These are phyloP conservation scores for Chrysophaeum taylorii DNA, from an alignment of 352 stramenopile genomes.

Conservation along the genomic window DNA sequence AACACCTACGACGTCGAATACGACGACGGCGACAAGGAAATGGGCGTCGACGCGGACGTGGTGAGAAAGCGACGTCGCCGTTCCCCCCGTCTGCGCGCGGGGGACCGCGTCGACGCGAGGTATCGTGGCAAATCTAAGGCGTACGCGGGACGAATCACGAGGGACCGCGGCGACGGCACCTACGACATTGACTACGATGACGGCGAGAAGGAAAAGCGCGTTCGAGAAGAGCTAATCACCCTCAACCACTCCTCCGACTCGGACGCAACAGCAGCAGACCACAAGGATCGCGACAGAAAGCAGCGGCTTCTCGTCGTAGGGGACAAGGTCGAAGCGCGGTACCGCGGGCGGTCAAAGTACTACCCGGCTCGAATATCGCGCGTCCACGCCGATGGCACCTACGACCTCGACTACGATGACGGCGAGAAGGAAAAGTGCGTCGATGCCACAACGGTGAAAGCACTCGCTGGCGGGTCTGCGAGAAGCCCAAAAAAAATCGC, in stretches of 20 bases:
- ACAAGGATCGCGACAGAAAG: neutral
- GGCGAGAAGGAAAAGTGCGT: conserved; percentile 39
- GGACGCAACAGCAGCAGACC: too few relatives aligned
- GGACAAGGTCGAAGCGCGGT: conserved; percentile 51
- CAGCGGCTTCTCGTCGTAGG: conserved; percentile 15
- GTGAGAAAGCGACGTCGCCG: too few relatives aligned
- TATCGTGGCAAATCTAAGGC: too few relatives aligned
- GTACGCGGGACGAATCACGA: too few relatives aligned
- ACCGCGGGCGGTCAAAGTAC: conserved; percentile 51
- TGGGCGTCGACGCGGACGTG: conserved; percentile 20
- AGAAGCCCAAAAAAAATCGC: too few relatives aligned
- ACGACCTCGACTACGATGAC: conserved; percentile 47
- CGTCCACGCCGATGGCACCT: conserved; percentile 38
- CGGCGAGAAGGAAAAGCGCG: conserved; percentile 42
- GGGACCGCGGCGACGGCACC: too few relatives aligned
- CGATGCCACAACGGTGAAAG: too few relatives aligned
- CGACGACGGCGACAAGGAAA: conserved; percentile 38
- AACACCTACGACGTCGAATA: conserved; percentile 55
- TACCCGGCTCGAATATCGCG: conserved; percentile 29
- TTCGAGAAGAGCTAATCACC: too few relatives aligned
- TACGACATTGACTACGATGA: conserved; percentile 46
- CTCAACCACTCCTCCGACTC: too few relatives aligned
- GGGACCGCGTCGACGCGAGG: too few relatives aligned
- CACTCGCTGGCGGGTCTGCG: too few relatives aligned
- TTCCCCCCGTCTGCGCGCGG: too few relatives aligned